Base-by-base conservation (phyloP, 768 basidiomycete genomes). In the Neoboletus brunneissimus region DNA sequence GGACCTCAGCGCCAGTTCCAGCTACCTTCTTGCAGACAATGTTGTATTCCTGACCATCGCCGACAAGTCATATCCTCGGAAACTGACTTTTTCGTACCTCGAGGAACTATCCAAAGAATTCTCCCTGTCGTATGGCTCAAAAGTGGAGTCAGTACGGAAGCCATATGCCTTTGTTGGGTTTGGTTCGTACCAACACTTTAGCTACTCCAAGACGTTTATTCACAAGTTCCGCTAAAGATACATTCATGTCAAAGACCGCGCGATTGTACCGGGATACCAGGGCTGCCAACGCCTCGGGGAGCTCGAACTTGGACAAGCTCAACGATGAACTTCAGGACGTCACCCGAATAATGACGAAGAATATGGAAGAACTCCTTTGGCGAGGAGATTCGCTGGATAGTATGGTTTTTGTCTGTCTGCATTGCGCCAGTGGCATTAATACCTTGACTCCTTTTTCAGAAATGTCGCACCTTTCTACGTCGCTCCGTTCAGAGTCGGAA, bases 101-200 rank as follows among this genome's bases (percentile, higher is more conserved):
- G 94, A 98, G 63, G 97, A 99, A 74, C 80, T 99, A 43, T 90
- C 91, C 23, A 98, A 97, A 68, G 97, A 99, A 74, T 99, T 99
- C 69, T 82, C 88, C 38, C 83, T 84, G 50, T 90, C 90, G 7
- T 99, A 98, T 72, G 97, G 94, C 11, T 79, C 91, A 6, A 96
- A 94, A 72, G 92, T 98, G 20, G 96, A 98, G 65, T 81, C 84
- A 18, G 89, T 89, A 18, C 84, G 93, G 61, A 93, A 96, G 72
- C 97, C 97, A n/a, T 99, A 99, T 71, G 96, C 97, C 25, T 98
- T 98, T 69, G 90, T 98, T 57, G 94, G 97, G 46, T 99, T 99
- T 65, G 94, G 94, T 95, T 65, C 62, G 91, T 57, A 40, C 44
- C 35, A 22, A 32, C 25, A n/a, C n/a, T 48, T 60, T 32, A 27